Evolutionary conservation across 306 rosid species (phyloP).

Genomic region (Canavalia ensiformis): DNA sequence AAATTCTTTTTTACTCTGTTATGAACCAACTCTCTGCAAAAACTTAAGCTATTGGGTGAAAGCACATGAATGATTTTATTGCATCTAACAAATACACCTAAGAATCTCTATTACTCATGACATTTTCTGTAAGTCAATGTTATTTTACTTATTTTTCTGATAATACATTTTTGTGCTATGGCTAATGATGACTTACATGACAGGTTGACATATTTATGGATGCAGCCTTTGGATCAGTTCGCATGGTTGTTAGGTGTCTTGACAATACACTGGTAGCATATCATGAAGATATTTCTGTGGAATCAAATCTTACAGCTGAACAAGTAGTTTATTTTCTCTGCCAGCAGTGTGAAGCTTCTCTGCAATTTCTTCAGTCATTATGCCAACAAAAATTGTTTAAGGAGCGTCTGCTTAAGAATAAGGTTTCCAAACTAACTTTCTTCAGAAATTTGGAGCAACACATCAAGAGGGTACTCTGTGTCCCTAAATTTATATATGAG

Average conservation of each 20-base stretch:
- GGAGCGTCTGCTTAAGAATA: constrained; percentile 86
- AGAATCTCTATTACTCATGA: constrained; percentile 11
- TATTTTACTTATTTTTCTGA: constrained; percentile 32
- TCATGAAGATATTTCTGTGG: constrained; percentile 51
- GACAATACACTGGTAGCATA: constrained; percentile 62
- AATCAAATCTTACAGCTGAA: constrained; percentile 63
- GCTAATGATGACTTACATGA: constrained; percentile 55
- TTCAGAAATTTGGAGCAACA: constrained; percentile 43
- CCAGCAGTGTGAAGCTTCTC: constrained; percentile 96
- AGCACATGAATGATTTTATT: constrained; percentile 21
- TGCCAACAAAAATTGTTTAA: constrained; percentile 89
- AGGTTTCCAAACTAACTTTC: constrained; percentile 63
- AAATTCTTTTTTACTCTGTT: constrained; percentile 11
- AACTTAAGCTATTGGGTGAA: constrained; percentile 30
- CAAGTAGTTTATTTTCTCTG: constrained; percentile 72
- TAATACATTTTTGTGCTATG: constrained; percentile 37
- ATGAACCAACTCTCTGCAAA: constrained; percentile 23
- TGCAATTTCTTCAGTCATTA: constrained; percentile 86
- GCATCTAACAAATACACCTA: not conserved
- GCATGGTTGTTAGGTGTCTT: constrained; percentile 69
- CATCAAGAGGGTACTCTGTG: constrained; percentile 16
- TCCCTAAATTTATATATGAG: constrained; percentile 34
- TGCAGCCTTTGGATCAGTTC: constrained; percentile 92
- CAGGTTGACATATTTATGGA: constrained; percentile 97
- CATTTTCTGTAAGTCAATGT: constrained; percentile 37